These are phyloP conservation scores for Raphanus hybrid DNA, from an alignment of 441 rosid species.

Conservation along the genomic window DNA sequence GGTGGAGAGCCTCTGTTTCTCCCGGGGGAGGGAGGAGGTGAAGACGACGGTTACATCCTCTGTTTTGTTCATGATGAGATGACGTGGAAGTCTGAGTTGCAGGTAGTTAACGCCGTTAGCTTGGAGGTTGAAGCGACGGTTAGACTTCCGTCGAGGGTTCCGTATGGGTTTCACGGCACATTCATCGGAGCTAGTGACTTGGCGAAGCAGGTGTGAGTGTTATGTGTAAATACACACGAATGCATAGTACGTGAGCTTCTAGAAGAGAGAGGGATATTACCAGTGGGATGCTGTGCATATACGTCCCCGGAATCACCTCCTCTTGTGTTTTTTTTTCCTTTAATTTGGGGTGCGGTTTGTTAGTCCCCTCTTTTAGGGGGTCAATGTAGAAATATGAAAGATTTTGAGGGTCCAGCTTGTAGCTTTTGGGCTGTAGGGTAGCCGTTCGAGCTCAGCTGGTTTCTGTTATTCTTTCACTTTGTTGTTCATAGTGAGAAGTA, in stretches of 20 bases:
- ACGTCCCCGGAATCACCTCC: constrained; percentile 51
- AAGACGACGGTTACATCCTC: constrained; percentile 67
- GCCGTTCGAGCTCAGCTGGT: constrained; percentile 79
- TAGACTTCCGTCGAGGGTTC: constrained; percentile 73
- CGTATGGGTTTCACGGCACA: constrained; percentile 84
- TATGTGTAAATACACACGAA: too few relatives aligned
- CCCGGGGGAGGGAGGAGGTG: constrained; percentile 51
- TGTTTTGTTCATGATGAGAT: constrained; percentile 74
- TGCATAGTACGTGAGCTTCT: constrained; percentile 19
- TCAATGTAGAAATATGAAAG: constrained; percentile 45
- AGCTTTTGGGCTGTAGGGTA: constrained; percentile 61
- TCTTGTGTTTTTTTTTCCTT: constrained; percentile 14
- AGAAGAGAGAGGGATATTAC: constrained; percentile 33
- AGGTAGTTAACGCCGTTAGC: constrained; percentile 61
- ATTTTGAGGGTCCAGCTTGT: constrained; percentile 57
- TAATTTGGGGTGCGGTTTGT: constrained; percentile 24
- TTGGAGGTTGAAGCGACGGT: constrained; percentile 63
- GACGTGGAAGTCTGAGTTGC: constrained; percentile 70
- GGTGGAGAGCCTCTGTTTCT: constrained; percentile 84
- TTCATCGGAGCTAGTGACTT: constrained; percentile 58
- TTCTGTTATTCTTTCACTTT: constrained; percentile 48
- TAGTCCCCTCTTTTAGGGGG: constrained; percentile 40
- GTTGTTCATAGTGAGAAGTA: constrained; percentile 35
- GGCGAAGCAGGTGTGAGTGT: constrained; percentile 45
- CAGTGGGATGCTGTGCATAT: constrained; percentile 50